Evolutionary conservation across 805 yeast genomes (phyloP), one percentile per base, ranked within the genome.

Genomic region (Metschnikowia picachoensis): DNA sequence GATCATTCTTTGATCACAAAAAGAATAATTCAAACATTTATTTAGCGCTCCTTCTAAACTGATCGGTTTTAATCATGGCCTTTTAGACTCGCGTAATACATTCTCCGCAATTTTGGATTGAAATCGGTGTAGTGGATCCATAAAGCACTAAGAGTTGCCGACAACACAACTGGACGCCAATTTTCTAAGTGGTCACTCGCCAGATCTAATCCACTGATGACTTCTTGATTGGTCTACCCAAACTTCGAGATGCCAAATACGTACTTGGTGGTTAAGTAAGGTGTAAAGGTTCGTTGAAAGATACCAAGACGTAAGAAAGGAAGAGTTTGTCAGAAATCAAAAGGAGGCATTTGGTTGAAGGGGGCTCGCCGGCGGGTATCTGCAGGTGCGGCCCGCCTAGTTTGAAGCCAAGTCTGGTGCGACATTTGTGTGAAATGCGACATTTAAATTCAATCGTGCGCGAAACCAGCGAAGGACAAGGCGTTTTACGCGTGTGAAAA

Each of bases 201-300:
- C 25, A 20, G 7, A 20, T 20, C 7, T 20, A 7, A 7, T 5
- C 25, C 25, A 20, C 7, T 20, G 25, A 20, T 5, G 25, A 20
- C 4, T 20, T 20, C 25, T 4, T 20, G 25, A 20, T 20, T 20
- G 25, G 25, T 20, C 25, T 20, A 20, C 7, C 25, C 25, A 30
- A 14, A 30, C 32, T 30, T 13, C n/a, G n/a, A 12, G 32, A 25
- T 30, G 30, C 31, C 34, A 38, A 37, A 17, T 44, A 44, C 48
- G 36, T 44, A 44, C 48, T 44, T 39, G 37, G 29, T 41, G 29
- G 15, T 10, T 44, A 7, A 31, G 34, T 39, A 27, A 36, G 48
- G 43, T 44, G 48, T 44, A 44, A 44, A 44, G 48, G 48, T 44
- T 44, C 48, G 48, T 39, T 44, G 35, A 35, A 30, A 44, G 48